Conservation (phyloP, 768 basidiomycete species). For the Suillus plorans region DNA sequence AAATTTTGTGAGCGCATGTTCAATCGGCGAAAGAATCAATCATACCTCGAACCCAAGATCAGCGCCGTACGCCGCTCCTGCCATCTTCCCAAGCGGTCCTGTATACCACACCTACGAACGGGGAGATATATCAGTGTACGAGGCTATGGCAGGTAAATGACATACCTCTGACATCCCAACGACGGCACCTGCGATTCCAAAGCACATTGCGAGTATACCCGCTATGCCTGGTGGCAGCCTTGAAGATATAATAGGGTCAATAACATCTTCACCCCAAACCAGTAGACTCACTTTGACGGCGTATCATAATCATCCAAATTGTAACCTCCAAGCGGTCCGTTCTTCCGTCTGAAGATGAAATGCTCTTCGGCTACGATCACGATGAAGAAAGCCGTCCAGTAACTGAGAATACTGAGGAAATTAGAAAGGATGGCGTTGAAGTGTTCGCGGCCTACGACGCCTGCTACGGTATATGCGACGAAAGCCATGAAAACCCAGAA, state of each 20-base stretch:
- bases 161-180: constrained; percentile 50
- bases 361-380: constrained; percentile 48
- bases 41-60: constrained; percentile 57
- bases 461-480: constrained; percentile 38
- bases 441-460: constrained; percentile 44
- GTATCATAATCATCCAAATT: constrained; percentile 49
- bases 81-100: constrained; percentile 45
- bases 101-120: constrained; percentile 43
- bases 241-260: background rate
- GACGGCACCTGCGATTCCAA: constrained; percentile 48
- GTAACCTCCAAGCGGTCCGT: constrained; percentile 48
- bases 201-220: constrained; percentile 45
- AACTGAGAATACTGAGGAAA: constrained; percentile 42
- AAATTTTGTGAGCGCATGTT: background rate
- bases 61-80: constrained; percentile 34
- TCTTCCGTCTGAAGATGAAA: constrained; percentile 41
- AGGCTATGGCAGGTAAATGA: no score
- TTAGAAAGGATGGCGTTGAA: constrained; percentile 44
- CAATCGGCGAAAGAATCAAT: background rate
- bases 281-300: constrained; percentile 31
- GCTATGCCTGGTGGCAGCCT: constrained; percentile 51
- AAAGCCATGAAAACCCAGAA: constrained; percentile 45
- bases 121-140: background rate
- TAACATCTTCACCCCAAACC: background rate
- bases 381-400: constrained; percentile 49